phyloP scores from a whole-genome alignment of 192 early-diverging fungal genomes.

The Rhizophagus clarus region DNA sequence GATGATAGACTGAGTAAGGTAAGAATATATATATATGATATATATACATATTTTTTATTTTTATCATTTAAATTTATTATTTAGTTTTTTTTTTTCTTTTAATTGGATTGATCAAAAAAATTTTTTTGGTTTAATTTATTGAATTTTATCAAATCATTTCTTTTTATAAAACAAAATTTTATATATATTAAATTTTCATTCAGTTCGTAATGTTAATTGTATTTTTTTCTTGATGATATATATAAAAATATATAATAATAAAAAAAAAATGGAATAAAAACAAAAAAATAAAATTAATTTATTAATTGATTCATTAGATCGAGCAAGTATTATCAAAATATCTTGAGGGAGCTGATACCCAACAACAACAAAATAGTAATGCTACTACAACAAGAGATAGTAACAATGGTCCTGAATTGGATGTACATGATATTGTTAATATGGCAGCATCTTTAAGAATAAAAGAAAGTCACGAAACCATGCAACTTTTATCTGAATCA shows the following conservation, averaged over 20 bases:
- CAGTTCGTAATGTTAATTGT: not conserved
- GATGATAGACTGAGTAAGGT: constrained; percentile 61
- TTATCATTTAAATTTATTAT: no score
- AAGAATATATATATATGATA: not conserved
- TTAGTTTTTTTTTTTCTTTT: no score
- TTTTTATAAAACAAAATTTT: not conserved
- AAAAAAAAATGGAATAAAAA: no score
- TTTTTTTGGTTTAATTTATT: not conserved
- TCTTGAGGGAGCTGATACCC: constrained; percentile 17
- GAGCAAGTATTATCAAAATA: constrained; percentile 23
- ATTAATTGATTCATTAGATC: constrained; percentile 4
- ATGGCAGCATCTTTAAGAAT: not conserved
- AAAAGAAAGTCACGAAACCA: not conserved
- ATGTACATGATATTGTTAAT: not conserved
- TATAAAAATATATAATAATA: no score
- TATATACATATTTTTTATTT: not conserved
- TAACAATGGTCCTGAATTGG: not conserved
- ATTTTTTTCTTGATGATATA: not conserved
- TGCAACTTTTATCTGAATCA: not conserved
- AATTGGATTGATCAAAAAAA: no score
- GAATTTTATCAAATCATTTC: not conserved
- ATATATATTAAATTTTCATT: not conserved
- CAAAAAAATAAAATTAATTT: no score
- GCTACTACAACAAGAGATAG: not conserved
- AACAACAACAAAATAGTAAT: constrained; percentile 15